Conservation (phyloP, 2,329 filamentous ascomycete genomes). For the Colletotrichum sp. region DNA sequence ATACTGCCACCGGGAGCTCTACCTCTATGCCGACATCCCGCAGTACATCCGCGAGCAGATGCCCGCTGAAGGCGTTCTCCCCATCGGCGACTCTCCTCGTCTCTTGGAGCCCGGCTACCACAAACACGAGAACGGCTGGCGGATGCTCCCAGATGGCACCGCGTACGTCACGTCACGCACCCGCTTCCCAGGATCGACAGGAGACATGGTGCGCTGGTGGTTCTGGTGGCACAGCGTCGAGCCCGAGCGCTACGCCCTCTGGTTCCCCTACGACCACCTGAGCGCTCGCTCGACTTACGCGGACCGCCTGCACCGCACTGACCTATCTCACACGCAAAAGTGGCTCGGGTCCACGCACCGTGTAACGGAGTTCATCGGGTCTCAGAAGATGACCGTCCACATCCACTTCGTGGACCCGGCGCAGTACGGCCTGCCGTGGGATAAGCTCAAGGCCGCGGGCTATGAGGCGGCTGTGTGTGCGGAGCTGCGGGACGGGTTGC, state of each 20-base stretch:
- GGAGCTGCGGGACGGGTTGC: background rate
- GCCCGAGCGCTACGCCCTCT: constrained; percentile 18
- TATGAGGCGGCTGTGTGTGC: constrained; percentile 11
- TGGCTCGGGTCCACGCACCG: constrained; percentile 19
- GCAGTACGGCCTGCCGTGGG: constrained; percentile 12
- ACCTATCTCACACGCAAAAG: constrained; percentile 16
- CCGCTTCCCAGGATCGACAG: constrained; percentile 11
- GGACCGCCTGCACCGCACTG: constrained; percentile 6
- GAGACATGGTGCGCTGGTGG: constrained; percentile 18
- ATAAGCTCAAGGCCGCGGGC: background rate
- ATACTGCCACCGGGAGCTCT: background rate
- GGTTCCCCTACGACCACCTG: constrained; percentile 14
- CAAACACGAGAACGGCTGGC: constrained; percentile 8
- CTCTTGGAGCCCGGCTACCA: constrained; percentile 13
- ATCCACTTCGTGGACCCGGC: constrained; percentile 17
- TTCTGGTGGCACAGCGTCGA: constrained; percentile 21
- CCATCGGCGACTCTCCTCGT: background rate
- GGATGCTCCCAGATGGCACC: constrained; percentile 2
- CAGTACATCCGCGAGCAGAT: constrained; percentile 9
- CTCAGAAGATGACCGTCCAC: constrained; percentile 6
- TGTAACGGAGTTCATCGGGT: constrained; percentile 13
- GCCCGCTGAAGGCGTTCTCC: background rate
- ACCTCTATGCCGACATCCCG: constrained; percentile 10
- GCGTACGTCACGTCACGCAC: constrained; percentile 12
- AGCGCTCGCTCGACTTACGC: constrained; percentile 3